Percentiles rank a stretch among this genome's conserved stretches.
Evolutionary conservation across 768 basidiomycete genomes (phyloP).

Genomic region (Pleurotus djamor): DNA sequence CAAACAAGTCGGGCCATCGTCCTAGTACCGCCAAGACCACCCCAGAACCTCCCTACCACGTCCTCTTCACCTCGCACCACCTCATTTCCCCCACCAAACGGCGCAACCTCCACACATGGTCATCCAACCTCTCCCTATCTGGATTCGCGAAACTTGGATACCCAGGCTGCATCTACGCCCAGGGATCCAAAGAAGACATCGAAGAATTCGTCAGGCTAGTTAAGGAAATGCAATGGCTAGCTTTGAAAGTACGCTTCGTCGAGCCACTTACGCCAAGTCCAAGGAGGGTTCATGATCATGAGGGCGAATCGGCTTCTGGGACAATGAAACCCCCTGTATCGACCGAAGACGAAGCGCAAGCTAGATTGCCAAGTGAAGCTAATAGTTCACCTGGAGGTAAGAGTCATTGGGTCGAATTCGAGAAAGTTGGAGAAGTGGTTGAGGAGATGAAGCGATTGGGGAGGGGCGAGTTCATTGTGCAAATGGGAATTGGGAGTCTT

Average conservation of each 20-base stretch:
- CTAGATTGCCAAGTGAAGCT: not conserved
- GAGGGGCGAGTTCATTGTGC: slow-evolving; percentile 50
- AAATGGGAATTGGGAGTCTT: slow-evolving; percentile 63
- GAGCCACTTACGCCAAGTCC: slow-evolving; percentile 27
- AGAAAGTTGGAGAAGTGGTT: slow-evolving; percentile 68
- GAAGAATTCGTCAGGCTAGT: slow-evolving; percentile 66
- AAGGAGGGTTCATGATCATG: no score
- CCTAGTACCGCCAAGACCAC: not conserved
- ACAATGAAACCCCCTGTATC: no score
- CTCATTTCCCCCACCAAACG: slow-evolving; percentile 65
- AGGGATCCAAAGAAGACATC: slow-evolving; percentile 48
- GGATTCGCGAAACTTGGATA: slow-evolving; percentile 79
- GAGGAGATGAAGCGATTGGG: slow-evolving; percentile 63
- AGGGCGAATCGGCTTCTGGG: no score
- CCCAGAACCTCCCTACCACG: slow-evolving; percentile 39
- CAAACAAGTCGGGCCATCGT: no score
- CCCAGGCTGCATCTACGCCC: slow-evolving; percentile 75
- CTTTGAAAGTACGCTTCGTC: slow-evolving; percentile 59
- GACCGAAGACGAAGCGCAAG: not conserved
- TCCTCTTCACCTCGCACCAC: slow-evolving; percentile 73
- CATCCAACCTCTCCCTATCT: slow-evolving; percentile 45
- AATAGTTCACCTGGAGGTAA: slow-evolving; percentile 5
- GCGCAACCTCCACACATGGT: slow-evolving; percentile 53
- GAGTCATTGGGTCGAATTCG: slow-evolving; percentile 56
- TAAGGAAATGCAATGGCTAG: slow-evolving; percentile 79